Evolutionary conservation across 208 protist species (phyloP).

Genomic region (Phytomonas sp.): DNA sequence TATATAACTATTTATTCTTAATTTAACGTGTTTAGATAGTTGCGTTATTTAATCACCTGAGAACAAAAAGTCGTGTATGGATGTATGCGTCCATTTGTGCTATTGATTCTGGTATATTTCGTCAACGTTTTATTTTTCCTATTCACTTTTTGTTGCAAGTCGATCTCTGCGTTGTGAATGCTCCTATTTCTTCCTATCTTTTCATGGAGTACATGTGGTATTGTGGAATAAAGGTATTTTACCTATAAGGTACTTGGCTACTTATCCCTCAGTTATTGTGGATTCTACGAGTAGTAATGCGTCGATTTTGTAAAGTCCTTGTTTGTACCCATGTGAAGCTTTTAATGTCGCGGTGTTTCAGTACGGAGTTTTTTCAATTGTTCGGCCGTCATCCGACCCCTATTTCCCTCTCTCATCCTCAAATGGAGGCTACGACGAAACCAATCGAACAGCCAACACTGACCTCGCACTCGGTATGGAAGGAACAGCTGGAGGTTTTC

Average conservation of each 20-base stretch:
- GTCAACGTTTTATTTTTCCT: background rate
- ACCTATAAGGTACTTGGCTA: background rate
- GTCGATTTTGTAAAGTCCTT: background rate
- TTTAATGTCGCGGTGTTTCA: background rate
- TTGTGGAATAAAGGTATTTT: background rate
- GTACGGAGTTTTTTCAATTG: background rate
- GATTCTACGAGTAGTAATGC: background rate
- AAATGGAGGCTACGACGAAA: background rate
- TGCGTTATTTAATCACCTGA: background rate
- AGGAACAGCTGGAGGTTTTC: conserved; percentile 12
- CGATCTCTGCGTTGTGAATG: background rate
- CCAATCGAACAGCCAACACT: background rate
- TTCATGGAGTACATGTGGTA: background rate
- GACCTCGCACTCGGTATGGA: conserved; percentile 5
- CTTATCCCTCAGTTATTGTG: background rate
- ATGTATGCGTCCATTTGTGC: background rate
- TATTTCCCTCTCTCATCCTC: background rate
- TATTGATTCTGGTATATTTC: background rate
- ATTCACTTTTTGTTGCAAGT: background rate
- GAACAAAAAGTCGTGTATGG: background rate
- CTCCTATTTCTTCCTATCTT: background rate
- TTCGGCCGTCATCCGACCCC: background rate
- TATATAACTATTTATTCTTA: background rate
- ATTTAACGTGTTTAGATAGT: background rate
- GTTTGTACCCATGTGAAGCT: background rate